Evolutionary conservation across 164 flowering plant genomes (phyloP), one percentile per base, ranked within the genome.

Genomic region (Vitis amurensis): DNA sequence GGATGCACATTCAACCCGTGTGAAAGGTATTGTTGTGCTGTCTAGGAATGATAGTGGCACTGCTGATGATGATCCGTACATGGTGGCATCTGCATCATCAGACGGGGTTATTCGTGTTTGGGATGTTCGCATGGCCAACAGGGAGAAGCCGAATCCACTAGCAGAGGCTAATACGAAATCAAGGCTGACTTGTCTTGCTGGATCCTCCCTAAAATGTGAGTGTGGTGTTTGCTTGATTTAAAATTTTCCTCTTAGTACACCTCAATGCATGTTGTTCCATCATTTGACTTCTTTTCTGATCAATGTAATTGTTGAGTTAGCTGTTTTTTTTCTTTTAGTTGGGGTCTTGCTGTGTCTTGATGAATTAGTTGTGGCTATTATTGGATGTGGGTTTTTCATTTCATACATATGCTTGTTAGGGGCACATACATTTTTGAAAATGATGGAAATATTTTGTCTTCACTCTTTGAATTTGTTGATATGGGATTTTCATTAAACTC

Each of bases 101-200:
- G 97, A 95, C 77, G 99, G 99, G 48, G 76, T 89, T 59, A 85
- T 95, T 71, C 83, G 94, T 53, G 87, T 91, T n/a, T 95, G 98
- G 98, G 98, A 93, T 82, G 79, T 87, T 62, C 90, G 99, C 11
- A 84, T 82, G 88, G 82, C 84, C 23, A 44, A 44, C 6, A 83
- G 81, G 67, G 97, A 80, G 64, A 85, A 83, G 76, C 83, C 94
- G 68, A 82, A 56, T 67, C 92, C 96, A 48, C 64, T 91, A 53
- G 84, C 92, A n/a, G 96, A 95, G 86, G 87, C 77, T 44, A 77
- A 84, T 65, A 93, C 94, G 64, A 87, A 86, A 75, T 89, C 98
- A 64, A 88, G 99, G 85, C 76, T 95, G 62, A 95, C 98, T 61
- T 95, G 96, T 75, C 94, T 93, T 71, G 93, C 94, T 31, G 96